These are phyloP conservation scores for Limnanthes douglasii DNA, from an alignment of 345 rosid genomes.

Conservation along the genomic window DNA sequence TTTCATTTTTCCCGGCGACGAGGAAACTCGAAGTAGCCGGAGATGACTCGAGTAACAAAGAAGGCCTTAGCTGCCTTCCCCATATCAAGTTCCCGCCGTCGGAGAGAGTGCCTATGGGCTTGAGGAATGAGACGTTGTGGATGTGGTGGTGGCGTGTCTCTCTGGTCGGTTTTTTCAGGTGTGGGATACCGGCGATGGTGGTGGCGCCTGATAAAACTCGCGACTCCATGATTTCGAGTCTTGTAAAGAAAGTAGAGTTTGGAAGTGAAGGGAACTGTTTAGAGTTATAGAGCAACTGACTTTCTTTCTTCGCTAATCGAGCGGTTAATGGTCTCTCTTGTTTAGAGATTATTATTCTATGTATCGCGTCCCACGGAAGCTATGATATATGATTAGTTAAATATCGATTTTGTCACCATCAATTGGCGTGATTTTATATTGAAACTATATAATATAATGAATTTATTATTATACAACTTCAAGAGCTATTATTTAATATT, in stretches of 20 bases:
- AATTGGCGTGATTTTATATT: too few species aligned
- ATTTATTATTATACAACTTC: too few species aligned
- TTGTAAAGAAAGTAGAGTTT: too few species aligned
- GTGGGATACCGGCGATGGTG: slow-evolving; percentile 25
- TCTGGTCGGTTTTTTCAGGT: slow-evolving; percentile 13
- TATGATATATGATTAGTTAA: too few species aligned
- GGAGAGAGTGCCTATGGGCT: slow-evolving; percentile 36
- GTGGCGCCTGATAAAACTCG: slow-evolving; percentile 65
- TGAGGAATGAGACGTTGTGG: slow-evolving; percentile 15
- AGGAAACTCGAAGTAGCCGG: slow-evolving; percentile 3
- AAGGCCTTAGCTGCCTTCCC: slow-evolving; percentile 77
- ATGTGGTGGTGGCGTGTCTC: slow-evolving; percentile 14
- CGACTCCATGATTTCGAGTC: slow-evolving; percentile 69
- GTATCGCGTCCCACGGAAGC: background rate
- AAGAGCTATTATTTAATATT: too few species aligned
- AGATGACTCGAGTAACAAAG: slow-evolving; percentile 37
- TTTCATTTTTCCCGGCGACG: slow-evolving; percentile 17
- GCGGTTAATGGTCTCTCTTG: slow-evolving; percentile 8
- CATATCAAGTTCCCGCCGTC: slow-evolving; percentile 67
- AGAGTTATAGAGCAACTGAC: too few species aligned
- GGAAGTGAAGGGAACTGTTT: too few species aligned
- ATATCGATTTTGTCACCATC: too few species aligned
- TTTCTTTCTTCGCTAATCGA: background rate
- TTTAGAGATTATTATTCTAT: background rate
- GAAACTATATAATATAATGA: too few species aligned